These are phyloP conservation scores for Myrmaecium sp. DNA, from an alignment of 2,329 filamentous ascomycete genomes.

Conservation along the genomic window DNA sequence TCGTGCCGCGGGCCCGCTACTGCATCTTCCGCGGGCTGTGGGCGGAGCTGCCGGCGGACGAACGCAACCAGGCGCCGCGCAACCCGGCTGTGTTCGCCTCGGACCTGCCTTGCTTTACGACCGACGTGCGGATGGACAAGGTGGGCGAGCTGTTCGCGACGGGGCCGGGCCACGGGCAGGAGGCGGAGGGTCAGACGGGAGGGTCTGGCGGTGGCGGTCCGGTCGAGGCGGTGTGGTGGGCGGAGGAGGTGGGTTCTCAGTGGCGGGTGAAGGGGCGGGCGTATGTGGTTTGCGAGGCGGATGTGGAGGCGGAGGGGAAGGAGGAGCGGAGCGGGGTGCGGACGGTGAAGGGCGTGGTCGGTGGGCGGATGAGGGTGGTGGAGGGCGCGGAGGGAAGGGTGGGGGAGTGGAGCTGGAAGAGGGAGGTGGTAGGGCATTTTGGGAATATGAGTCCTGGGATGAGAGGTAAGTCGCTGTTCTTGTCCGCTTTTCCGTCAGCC, in stretches of 20 bases:
- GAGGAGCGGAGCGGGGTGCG: conserved; percentile 36
- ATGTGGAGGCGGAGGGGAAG: conserved; percentile 40
- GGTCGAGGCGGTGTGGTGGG: conserved; percentile 79
- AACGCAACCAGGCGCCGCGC: conserved; percentile 51
- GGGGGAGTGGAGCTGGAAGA: conserved; percentile 56
- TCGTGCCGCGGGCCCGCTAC: conserved; percentile 46
- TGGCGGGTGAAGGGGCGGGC: conserved; percentile 70
- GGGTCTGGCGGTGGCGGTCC: conserved; percentile 47
- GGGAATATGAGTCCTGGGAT: conserved; percentile 71
- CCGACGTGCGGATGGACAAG: conserved; percentile 79
- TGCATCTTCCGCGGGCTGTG: conserved; percentile 81
- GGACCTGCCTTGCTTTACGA: conserved; percentile 71
- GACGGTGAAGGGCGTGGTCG: conserved; percentile 43
- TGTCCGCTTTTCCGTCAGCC: neutral
- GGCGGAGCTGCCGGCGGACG: conserved; percentile 53
- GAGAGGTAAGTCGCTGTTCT: conserved; percentile 43
- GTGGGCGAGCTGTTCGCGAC: conserved; percentile 48
- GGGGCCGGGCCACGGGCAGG: conserved; percentile 29
- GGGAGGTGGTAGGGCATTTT: conserved; percentile 73
- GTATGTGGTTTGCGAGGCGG: conserved; percentile 51
- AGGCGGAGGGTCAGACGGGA: conserved; percentile 22
- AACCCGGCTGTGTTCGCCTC: conserved; percentile 59
- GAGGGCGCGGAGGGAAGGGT: conserved; percentile 22
- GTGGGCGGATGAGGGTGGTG: conserved; percentile 44
- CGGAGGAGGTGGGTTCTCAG: conserved; percentile 51